These are phyloP conservation scores for Simplicillium aogashimaense DNA, from an alignment of 2,329 filamentous ascomycete species.

Conservation along the genomic window DNA sequence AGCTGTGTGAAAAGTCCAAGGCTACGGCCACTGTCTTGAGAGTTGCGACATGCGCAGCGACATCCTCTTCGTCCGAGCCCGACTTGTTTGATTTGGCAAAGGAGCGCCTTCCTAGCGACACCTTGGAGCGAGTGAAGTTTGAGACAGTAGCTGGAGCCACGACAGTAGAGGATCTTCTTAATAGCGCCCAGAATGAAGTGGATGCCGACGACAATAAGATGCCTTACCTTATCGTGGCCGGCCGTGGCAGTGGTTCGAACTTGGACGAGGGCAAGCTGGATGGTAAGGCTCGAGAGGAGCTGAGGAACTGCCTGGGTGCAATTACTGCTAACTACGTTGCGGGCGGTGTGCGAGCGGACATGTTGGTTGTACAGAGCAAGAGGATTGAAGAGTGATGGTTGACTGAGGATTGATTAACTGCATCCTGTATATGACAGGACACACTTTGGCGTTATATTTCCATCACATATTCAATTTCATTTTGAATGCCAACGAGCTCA, in stretches of 20 bases:
- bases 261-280: slow-evolving; percentile 13
- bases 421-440: too few species aligned
- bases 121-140: slow-evolving; percentile 11
- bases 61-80: slow-evolving; percentile 3
- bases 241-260: slow-evolving; percentile 9
- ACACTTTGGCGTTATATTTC: too few species aligned
- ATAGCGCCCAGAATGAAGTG: slow-evolving; percentile 8
- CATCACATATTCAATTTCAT: too few species aligned
- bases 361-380: slow-evolving; percentile 21
- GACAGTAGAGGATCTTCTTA: slow-evolving; percentile 14
- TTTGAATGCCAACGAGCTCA: too few species aligned
- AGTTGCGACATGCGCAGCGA: slow-evolving; percentile 1
- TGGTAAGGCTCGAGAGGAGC: slow-evolving; percentile 9
- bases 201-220: slow-evolving; percentile 2
- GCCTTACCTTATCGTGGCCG: slow-evolving; percentile 13
- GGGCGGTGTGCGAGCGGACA: slow-evolving; percentile 12
- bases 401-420: too few species aligned
- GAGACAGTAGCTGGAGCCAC: slow-evolving; percentile 7
- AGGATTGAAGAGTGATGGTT: slow-evolving; percentile 6
- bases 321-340: slow-evolving; percentile 13
- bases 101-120: slow-evolving; percentile 5
- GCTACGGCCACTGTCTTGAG: slow-evolving; percentile 66
- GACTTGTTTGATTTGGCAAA: slow-evolving; percentile 7
- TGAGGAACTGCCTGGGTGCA: slow-evolving; percentile 12
- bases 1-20: slow-evolving; percentile 69